phyloP scores from a whole-genome alignment of 2,329 filamentous ascomycete genomes.

The Aspergillus uvarum region DNA sequence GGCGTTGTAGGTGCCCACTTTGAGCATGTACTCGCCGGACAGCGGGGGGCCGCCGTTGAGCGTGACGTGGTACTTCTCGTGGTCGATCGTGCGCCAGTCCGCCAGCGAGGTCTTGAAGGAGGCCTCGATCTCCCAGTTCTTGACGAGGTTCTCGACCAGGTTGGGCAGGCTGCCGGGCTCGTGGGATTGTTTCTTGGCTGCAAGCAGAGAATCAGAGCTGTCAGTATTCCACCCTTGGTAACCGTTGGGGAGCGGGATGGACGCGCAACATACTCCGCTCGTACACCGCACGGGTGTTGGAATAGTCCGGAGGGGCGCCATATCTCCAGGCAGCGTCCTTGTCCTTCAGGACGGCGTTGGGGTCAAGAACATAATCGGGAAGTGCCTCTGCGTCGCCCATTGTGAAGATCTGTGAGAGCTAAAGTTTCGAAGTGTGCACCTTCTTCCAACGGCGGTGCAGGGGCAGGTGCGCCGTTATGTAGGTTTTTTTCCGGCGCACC shows the following conservation, averaged over 20 bases:
- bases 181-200: conserved; percentile 60
- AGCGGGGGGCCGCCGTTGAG: conserved; percentile 62
- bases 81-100: conserved; percentile 67
- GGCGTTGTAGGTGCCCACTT: conserved; percentile 68
- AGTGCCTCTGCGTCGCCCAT: conserved; percentile 12
- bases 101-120: conserved; percentile 62
- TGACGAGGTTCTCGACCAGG: conserved; percentile 68
- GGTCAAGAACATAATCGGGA: conserved; percentile 60
- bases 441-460: not conserved
- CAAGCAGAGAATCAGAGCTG: not conserved
- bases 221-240: too few species aligned
- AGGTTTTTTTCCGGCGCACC: not conserved
- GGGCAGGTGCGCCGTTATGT: not conserved
- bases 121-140: conserved; percentile 72
- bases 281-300: conserved; percentile 61
- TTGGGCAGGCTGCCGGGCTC: conserved; percentile 56
- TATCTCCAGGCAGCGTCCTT: conserved; percentile 59
- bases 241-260: too few species aligned
- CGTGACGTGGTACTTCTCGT: conserved; percentile 59
- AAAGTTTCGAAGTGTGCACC: not conserved
- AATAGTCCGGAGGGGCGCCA: conserved; percentile 62
- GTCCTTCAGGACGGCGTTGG: conserved; percentile 59
- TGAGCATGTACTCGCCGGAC: conserved; percentile 63
- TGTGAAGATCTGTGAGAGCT: not conserved
- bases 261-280: conserved; percentile 50